These are phyloP conservation scores for Erythrobasidium hasegawianum DNA, from an alignment of 1,284 basidiomycete genomes.

Conservation along the genomic window DNA sequence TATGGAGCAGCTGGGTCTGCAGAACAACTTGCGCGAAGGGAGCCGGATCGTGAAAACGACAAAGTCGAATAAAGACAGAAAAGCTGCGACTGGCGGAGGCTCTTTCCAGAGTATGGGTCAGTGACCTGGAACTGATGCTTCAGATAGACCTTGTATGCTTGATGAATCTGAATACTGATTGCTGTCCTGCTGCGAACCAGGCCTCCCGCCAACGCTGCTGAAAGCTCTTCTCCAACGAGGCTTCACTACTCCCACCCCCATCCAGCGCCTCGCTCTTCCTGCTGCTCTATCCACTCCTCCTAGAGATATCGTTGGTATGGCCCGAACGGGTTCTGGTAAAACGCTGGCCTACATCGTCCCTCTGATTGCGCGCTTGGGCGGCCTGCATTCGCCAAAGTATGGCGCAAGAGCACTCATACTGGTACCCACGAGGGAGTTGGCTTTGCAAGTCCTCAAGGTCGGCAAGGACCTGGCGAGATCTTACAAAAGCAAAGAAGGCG, in stretches of 20 bases:
- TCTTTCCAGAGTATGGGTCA: conserved; percentile 43
- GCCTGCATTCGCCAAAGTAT: conserved; percentile 71
- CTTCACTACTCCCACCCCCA: conserved; percentile 92
- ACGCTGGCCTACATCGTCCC: conserved; percentile 95
- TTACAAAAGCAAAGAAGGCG: conserved; percentile 57
- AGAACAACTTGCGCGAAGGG: conserved; percentile 42
- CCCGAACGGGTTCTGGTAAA: conserved; percentile 95
- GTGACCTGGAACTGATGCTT: background rate
- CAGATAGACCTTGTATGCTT: background rate
- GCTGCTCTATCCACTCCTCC: conserved; percentile 78
- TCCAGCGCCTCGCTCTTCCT: conserved; percentile 87
- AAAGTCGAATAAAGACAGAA: conserved; percentile 37
- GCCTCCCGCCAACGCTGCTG: conserved; percentile 75
- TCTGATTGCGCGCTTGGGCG: conserved; percentile 78
- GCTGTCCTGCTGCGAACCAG: conserved; percentile 51
- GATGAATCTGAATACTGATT: conserved; percentile 1
- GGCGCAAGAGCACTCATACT: conserved; percentile 85
- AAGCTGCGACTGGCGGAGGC: conserved; percentile 43
- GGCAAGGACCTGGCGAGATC: conserved; percentile 84
- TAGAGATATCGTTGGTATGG: conserved; percentile 95
- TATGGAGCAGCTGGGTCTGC: conserved; percentile 29
- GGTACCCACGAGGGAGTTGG: conserved; percentile 82
- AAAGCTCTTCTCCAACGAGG: conserved; percentile 86
- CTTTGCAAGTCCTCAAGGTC: conserved; percentile 87
- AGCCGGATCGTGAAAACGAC: conserved; percentile 37